Percentiles rank a stretch among this genome's conserved stretches.
Evolutionary conservation across 352 stramenopile genomes (phyloP).

Genomic region (Phytophthora parvispora): DNA sequence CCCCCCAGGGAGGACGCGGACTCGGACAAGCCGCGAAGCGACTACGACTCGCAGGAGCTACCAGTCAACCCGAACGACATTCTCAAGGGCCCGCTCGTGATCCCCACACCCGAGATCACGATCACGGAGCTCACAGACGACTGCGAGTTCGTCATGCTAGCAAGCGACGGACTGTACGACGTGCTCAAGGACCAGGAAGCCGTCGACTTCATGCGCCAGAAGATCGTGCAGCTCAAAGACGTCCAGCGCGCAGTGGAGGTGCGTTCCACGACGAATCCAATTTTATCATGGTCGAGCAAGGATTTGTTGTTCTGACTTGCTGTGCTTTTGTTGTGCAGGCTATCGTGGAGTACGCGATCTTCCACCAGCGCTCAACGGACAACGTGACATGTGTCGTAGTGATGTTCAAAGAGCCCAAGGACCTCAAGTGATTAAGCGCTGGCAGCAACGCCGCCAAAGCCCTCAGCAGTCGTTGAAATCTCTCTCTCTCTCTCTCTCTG

Average conservation of each 20-base stretch:
- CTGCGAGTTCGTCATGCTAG: slow-evolving; percentile 85
- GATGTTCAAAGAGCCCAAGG: slow-evolving; percentile 82
- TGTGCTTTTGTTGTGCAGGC: slow-evolving; percentile 47
- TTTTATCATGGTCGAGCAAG: not conserved
- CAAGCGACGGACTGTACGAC: slow-evolving; percentile 86
- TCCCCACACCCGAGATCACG: slow-evolving; percentile 82
- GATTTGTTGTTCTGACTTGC: not conserved
- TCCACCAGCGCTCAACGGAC: slow-evolving; percentile 87
- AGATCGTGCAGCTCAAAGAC: slow-evolving; percentile 75
- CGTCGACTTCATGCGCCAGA: slow-evolving; percentile 78
- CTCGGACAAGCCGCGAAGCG: slow-evolving; percentile 60
- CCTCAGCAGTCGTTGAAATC: not conserved
- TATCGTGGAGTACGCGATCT: slow-evolving; percentile 83
- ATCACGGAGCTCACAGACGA: slow-evolving; percentile 75
- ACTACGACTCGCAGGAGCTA: slow-evolving; percentile 83
- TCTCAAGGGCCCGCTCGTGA: slow-evolving; percentile 85
- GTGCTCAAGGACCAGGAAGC: slow-evolving; percentile 89
- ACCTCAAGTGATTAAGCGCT: slow-evolving; percentile 42
- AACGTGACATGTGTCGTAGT: slow-evolving; percentile 89
- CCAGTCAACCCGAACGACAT: slow-evolving; percentile 89
- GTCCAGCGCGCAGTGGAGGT: slow-evolving; percentile 87
- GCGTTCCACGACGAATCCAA: not conserved
- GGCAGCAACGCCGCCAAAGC: not conserved
- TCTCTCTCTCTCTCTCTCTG: not conserved
- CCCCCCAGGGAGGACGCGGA: slow-evolving; percentile 46